These are phyloP conservation scores for Microthlaspi erraticum DNA, from an alignment of 345 rosid genomes.

Conservation along the genomic window DNA sequence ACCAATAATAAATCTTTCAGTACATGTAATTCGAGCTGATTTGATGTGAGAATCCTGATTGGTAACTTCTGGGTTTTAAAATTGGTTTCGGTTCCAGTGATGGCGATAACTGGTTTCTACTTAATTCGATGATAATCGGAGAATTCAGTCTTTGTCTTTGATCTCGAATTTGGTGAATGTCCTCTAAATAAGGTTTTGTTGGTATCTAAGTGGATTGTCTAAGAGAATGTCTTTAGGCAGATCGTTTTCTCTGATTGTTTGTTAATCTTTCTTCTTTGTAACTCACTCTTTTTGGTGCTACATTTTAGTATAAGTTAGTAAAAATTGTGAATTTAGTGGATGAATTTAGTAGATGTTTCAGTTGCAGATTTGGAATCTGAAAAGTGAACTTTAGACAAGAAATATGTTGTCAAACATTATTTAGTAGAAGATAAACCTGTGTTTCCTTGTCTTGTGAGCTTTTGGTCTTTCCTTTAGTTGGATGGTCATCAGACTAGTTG, in stretches of 20 bases:
- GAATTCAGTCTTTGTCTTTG: constrained; percentile 2
- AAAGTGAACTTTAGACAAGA: neutral
- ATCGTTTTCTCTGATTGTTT: constrained; percentile 1
- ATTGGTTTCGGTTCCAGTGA: constrained; percentile 12
- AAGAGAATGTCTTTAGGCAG: neutral
- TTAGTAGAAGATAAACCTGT: neutral
- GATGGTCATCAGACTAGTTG: neutral
- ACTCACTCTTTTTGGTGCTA: neutral
- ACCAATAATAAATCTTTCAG: neutral
- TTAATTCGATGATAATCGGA: neutral
- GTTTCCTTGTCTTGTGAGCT: constrained; percentile 16
- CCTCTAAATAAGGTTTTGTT: neutral
- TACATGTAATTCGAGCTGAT: neutral
- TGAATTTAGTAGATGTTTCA: neutral
- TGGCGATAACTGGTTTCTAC: neutral
- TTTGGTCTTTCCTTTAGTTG: constrained; percentile 5
- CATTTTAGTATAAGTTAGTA: neutral
- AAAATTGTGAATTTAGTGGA: neutral
- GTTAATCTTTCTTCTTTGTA: neutral
- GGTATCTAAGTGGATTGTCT: neutral
- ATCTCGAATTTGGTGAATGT: constrained; percentile 7
- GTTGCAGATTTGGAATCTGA: neutral
- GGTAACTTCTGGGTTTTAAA: neutral
- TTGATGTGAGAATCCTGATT: constrained; percentile 11
- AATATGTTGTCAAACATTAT: neutral